A percentile compares a stretch with the other conserved stretches of the same genome.
phyloP scores from a whole-genome alignment of 2,329 filamentous ascomycete species.

The Anthostomella pinea region DNA sequence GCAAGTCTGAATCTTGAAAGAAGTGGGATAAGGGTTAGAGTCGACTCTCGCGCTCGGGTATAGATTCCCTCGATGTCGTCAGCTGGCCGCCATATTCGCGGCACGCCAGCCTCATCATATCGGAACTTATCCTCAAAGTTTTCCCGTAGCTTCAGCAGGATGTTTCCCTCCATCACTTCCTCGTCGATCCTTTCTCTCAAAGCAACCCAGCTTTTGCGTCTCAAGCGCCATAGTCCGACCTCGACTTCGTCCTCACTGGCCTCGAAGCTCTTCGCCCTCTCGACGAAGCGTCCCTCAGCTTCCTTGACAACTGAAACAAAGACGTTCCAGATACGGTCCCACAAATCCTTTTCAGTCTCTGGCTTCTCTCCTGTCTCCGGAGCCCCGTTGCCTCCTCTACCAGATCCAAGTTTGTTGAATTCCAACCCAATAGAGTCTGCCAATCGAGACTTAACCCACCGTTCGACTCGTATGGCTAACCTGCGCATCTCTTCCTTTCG shows the following conservation, averaged over 20 bases:
- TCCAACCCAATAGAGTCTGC: slow-evolving; percentile 86
- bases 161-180: slow-evolving; percentile 96
- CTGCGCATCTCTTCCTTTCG: slow-evolving; percentile 96
- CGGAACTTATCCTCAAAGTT: slow-evolving; percentile 99
- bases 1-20: slow-evolving; percentile 79
- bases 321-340: slow-evolving; percentile 90
- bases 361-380: slow-evolving; percentile 75
- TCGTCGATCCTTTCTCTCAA: slow-evolving; percentile 89
- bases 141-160: slow-evolving; percentile 90
- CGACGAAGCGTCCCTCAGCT: slow-evolving; percentile 80
- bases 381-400: slow-evolving; percentile 76
- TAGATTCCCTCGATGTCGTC: slow-evolving; percentile 98
- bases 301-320: slow-evolving; percentile 82
- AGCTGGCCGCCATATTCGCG: slow-evolving; percentile 91
- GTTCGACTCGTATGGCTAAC: slow-evolving; percentile 83
- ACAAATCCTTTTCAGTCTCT: slow-evolving; percentile 76
- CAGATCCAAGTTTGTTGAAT: slow-evolving; percentile 93
- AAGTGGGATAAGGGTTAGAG: slow-evolving; percentile 84
- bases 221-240: slow-evolving; percentile 85
- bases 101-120: slow-evolving; percentile 92
- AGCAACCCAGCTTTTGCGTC: slow-evolving; percentile 92
- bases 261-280: slow-evolving; percentile 89
- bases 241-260: slow-evolving; percentile 89
- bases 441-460: slow-evolving; percentile 87
- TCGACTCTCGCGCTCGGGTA: slow-evolving; percentile 87